Conservation (phyloP, 2,329 filamentous ascomycete species). For the Chrysoporthe austroafricana region DNA sequence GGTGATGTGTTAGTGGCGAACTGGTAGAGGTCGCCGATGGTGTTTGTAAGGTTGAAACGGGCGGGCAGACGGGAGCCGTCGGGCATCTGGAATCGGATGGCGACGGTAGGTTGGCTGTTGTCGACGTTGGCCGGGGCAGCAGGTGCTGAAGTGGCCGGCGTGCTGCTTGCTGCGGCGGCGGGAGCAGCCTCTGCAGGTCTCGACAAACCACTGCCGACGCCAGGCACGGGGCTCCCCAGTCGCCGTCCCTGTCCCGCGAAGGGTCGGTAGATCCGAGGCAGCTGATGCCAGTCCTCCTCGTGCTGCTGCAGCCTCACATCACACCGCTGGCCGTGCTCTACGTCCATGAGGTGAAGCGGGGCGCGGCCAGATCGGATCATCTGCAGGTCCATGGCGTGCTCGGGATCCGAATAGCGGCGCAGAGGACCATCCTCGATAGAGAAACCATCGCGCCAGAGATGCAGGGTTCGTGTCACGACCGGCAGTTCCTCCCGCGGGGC, state of each 20-base stretch:
- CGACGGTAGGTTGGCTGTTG: constrained; percentile 67
- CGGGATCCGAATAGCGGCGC: constrained; percentile 77
- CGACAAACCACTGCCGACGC: constrained; percentile 41
- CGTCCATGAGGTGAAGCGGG: constrained; percentile 77
- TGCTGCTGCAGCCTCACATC: constrained; percentile 80
- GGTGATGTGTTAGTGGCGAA: constrained; percentile 71
- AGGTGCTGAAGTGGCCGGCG: constrained; percentile 30
- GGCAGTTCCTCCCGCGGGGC: constrained; percentile 37
- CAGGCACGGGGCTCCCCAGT: constrained; percentile 77
- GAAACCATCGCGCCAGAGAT: constrained; percentile 84
- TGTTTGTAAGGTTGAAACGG: constrained; percentile 80
- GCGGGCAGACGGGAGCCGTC: constrained; percentile 78
- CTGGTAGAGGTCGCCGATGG: constrained; percentile 75
- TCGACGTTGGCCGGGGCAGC: constrained; percentile 55
- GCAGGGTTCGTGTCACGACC: constrained; percentile 60
- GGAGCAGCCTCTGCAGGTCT: constrained; percentile 39
- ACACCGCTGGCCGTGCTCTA: constrained; percentile 73
- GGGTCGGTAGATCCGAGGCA: constrained; percentile 76
- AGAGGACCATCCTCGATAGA: constrained; percentile 82
- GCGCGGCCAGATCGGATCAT: constrained; percentile 80
- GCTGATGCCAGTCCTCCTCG: constrained; percentile 71
- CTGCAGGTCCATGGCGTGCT: constrained; percentile 70
- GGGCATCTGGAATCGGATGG: constrained; percentile 76
- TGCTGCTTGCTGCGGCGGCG: constrained; percentile 33
- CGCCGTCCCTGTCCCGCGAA: constrained; percentile 74